Percentiles rank a stretch among this genome's conserved stretches.
Evolutionary conservation across 2,329 filamentous ascomycete genomes (phyloP).

Genomic region (Pochonia chlamydosporia): DNA sequence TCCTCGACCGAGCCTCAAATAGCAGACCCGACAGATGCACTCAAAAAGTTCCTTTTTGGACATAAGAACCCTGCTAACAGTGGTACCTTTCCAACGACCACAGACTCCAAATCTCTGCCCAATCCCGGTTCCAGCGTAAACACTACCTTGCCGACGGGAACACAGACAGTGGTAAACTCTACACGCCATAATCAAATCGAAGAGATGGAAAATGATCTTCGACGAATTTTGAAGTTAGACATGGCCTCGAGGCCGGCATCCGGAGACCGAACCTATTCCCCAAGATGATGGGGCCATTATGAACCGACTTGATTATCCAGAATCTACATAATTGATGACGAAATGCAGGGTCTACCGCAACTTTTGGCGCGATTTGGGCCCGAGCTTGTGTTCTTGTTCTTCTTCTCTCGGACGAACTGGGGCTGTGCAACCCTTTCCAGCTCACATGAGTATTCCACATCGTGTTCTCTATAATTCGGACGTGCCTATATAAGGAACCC

Average conservation of each 20-base stretch:
- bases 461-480: too few species aligned
- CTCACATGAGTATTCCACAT: too few species aligned
- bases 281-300: slow-evolving; percentile 14
- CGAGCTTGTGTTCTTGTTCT: neutral
- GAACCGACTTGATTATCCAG: neutral
- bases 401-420: neutral
- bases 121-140: neutral
- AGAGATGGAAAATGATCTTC: slow-evolving; percentile 48
- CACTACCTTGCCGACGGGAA: neutral
- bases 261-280: slow-evolving; percentile 16
- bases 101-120: neutral
- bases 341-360: too few species aligned
- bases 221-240: slow-evolving; percentile 45
- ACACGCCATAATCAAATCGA: slow-evolving; percentile 29
- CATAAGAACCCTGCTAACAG: slow-evolving; percentile 20
- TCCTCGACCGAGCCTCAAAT: slow-evolving; percentile 3
- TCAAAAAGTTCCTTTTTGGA: slow-evolving; percentile 53
- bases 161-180: neutral
- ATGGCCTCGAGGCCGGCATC: slow-evolving; percentile 18
- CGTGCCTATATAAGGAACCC: slow-evolving; percentile 1
- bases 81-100: neutral
- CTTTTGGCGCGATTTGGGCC: too few species aligned
- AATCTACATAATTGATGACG: neutral
- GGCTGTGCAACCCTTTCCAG: too few species aligned
- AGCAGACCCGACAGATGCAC: slow-evolving; percentile 38